phyloP scores from a whole-genome alignment of 2,329 filamentous ascomycete species.

The Elsinoe batatas region DNA sequence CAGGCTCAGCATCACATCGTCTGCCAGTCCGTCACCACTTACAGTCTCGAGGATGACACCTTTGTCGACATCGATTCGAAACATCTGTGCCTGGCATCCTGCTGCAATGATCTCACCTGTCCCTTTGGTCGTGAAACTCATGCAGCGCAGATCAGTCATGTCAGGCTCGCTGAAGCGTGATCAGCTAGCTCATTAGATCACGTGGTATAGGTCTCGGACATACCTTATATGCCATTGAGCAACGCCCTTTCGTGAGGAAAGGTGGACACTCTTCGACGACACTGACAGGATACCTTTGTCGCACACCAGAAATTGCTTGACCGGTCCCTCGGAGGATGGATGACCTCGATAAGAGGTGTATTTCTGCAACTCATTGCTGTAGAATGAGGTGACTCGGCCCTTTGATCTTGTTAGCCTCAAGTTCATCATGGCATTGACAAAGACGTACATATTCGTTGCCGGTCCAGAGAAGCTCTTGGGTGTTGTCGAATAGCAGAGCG shows the following conservation, averaged over 20 bases:
- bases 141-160: constrained; percentile 83
- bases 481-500: constrained; percentile 78
- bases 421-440: background rate
- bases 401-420: constrained; percentile 28
- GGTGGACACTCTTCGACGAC: constrained; percentile 73
- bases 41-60: constrained; percentile 35
- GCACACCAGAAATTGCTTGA: constrained; percentile 83
- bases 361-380: constrained; percentile 70
- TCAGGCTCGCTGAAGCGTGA: constrained; percentile 48
- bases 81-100: constrained; percentile 77
- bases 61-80: constrained; percentile 58
- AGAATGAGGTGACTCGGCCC: constrained; percentile 85
- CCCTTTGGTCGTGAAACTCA: constrained; percentile 86
- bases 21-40: constrained; percentile 11
- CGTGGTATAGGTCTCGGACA: background rate
- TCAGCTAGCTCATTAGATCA: constrained; percentile 3
- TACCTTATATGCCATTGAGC: constrained; percentile 82
- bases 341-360: constrained; percentile 89
- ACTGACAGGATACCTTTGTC: constrained; percentile 84
- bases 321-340: constrained; percentile 53
- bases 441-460: constrained; percentile 75
- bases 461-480: constrained; percentile 83
- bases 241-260: constrained; percentile 71
- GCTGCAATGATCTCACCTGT: constrained; percentile 77
- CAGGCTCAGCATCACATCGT: background rate